phyloP scores from a whole-genome alignment of 2,329 filamentous ascomycete species.

The Neophaeococcomyces aloes region DNA sequence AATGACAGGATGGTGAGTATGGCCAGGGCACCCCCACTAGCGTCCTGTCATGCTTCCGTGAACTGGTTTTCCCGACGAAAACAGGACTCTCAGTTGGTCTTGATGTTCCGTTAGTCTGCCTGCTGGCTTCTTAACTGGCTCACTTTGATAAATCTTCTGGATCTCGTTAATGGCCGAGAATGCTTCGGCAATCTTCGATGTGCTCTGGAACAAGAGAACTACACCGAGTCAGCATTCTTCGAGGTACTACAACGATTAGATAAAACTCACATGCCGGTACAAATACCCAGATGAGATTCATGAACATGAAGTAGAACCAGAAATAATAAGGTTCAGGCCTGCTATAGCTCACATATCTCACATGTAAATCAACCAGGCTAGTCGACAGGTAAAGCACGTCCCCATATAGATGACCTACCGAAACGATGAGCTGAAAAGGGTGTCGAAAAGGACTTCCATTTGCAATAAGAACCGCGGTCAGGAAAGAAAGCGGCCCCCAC shows the following conservation, averaged over 20 bases:
- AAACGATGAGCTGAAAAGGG: slow-evolving; percentile 50
- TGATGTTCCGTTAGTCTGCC: slow-evolving; percentile 20
- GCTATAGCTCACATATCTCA: slow-evolving; percentile 45
- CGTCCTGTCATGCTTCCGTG: neutral
- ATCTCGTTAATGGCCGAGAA: slow-evolving; percentile 1
- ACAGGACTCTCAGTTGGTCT: slow-evolving; percentile 11
- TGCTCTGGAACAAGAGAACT: slow-evolving; percentile 31
- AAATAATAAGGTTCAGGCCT: slow-evolving; percentile 55
- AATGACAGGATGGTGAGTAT: no score
- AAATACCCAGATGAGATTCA: slow-evolving; percentile 58
- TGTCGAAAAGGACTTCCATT: slow-evolving; percentile 46
- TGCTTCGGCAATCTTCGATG: slow-evolving; percentile 27
- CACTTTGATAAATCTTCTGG: neutral
- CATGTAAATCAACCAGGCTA: slow-evolving; percentile 49
- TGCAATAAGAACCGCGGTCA: slow-evolving; percentile 46
- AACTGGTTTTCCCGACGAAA: neutral
- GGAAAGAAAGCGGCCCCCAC: slow-evolving; percentile 53
- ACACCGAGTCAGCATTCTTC: slow-evolving; percentile 1
- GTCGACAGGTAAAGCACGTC: slow-evolving; percentile 56
- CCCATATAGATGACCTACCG: slow-evolving; percentile 54
- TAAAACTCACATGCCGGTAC: slow-evolving; percentile 44
- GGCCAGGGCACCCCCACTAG: neutral
- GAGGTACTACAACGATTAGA: neutral
- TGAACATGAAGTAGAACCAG: slow-evolving; percentile 55
- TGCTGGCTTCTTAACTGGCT: neutral